Base-by-base conservation (phyloP, 2,329 filamentous ascomycete genomes). In the Ophiostoma angusticollis region DNA sequence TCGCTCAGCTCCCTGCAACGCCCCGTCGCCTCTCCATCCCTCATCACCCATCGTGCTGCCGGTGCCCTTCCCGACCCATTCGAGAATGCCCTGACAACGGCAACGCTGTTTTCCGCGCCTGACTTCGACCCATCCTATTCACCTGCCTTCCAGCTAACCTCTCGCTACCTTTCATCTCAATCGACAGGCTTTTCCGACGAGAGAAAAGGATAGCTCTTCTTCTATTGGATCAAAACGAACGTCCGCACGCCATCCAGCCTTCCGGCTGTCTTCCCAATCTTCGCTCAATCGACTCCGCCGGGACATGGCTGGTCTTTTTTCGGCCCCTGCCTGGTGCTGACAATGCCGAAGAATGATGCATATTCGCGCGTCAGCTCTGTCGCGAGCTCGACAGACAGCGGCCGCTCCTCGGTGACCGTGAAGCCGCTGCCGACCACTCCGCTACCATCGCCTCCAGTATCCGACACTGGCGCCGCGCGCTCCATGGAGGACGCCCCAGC, bases 331-430 rank as follows among this genome's bases (percentile, higher is more conserved):
- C 41, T 38, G 46, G 46, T 52, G 57, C 60, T 59, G 60, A 74
- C 61, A 60, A 83, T 84, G 79, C 73, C 76, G 61, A 73, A 70
- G 60, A 72, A 78, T 64, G 77, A 81, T 56, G 63, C 64, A 52
- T 60, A 61, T 52, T 66, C 67, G 60, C 78, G 76, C 61, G 72
- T 79, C 68, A 77, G 70, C 63, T 78, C 76, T 47, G 63, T 69
- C 48, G 74, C 74, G 61, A 77, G 72, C 67, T 71, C 72, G 62
- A 72, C 71, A 53, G 70, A 75, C 52, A 82, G 77, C 63, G 74
- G 70, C 59, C 70, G 71, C 51, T 82, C 78, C 45, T 70, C 68
- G 53, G 70, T 74, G 52, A 85, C 80, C 28, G 62, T 77, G 48
- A 75, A 68, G 58, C 67, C 67, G 40, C 59, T 55, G 42, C 52